phyloP scores from a whole-genome alignment of 495 filamentous ascomycete genomes.

The Massariosphaeria phaeospora region DNA sequence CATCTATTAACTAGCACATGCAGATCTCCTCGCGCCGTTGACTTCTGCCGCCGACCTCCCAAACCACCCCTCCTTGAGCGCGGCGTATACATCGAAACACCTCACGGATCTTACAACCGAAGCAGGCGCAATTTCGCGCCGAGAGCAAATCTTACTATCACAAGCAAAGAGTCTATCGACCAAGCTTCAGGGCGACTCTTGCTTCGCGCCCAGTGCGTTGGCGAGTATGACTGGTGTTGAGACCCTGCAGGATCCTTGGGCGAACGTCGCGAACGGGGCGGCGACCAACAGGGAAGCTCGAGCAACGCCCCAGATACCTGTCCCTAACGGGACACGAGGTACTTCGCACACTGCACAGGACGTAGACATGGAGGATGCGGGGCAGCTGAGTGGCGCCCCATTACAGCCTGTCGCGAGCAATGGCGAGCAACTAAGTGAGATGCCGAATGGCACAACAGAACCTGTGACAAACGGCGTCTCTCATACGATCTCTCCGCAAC shows the following conservation, averaged over 20 bases:
- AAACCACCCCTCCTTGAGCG: slow-evolving; percentile 74
- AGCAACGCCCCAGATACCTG: background rate
- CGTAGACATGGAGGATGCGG: slow-evolving; percentile 16
- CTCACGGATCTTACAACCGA: slow-evolving; percentile 73
- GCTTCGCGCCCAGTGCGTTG: slow-evolving; percentile 68
- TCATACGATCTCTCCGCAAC: slow-evolving; percentile 11
- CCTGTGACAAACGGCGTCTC: slow-evolving; percentile 14
- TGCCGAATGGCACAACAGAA: slow-evolving; percentile 7
- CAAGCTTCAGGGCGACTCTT: slow-evolving; percentile 70
- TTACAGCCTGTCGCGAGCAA: background rate
- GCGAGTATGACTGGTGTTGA: background rate
- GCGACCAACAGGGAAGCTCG: background rate
- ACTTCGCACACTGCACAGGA: slow-evolving; percentile 1
- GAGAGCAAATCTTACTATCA: slow-evolving; percentile 70
- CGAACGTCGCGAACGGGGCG: background rate
- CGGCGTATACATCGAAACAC: slow-evolving; percentile 73
- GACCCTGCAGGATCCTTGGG: background rate
- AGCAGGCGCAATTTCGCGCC: slow-evolving; percentile 63
- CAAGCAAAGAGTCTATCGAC: slow-evolving; percentile 72
- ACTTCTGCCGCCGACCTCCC: slow-evolving; percentile 82
- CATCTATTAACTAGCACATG: too few species aligned
- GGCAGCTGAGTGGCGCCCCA: slow-evolving; percentile 11
- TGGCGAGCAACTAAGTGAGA: background rate
- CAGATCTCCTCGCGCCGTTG: slow-evolving; percentile 81
- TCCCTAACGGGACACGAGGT: background rate